These are phyloP conservation scores for Rossbeevera mucosa DNA, from an alignment of 768 basidiomycete genomes.

Conservation along the genomic window DNA sequence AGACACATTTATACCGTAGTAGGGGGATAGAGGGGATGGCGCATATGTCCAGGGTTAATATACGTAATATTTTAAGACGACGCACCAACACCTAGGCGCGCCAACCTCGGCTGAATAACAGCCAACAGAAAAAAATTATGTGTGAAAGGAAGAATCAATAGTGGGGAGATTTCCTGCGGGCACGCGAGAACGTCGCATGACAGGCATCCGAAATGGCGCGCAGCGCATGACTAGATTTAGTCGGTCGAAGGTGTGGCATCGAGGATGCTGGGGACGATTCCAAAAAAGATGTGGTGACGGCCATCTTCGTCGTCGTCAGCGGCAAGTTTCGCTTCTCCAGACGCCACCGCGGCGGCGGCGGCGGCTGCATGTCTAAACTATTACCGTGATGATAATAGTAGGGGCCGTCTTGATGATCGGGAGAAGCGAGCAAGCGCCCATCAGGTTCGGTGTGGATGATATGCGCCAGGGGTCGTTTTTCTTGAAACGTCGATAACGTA, in stretches of 20 bases:
- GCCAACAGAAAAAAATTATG: background rate
- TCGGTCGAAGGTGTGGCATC: constrained; percentile 5
- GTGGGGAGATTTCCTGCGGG: constrained; percentile 11
- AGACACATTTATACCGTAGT: background rate
- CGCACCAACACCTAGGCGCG: background rate
- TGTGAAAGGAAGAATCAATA: background rate
- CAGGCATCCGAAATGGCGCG: constrained; percentile 26
- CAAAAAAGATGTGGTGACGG: constrained; percentile 1
- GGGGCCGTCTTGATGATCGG: background rate
- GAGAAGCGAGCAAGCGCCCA: constrained; percentile 1
- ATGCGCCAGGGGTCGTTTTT: constrained; percentile 8
- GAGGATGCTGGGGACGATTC: constrained; percentile 2
- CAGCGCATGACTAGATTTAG: constrained; percentile 19
- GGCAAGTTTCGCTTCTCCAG: constrained; percentile 14
- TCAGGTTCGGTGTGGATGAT: constrained; percentile 18
- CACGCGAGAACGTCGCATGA: constrained; percentile 13
- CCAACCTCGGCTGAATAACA: background rate
- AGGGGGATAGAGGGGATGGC: background rate
- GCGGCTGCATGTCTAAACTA: background rate
- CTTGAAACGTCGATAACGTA: constrained; percentile 5
- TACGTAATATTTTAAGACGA: background rate
- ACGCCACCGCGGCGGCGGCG: background rate
- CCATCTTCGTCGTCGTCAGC: background rate
- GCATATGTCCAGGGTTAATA: background rate
- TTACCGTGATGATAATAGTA: background rate